Conservation (phyloP, 2,329 filamentous ascomycete species). For the Fusarium sp. region DNA sequence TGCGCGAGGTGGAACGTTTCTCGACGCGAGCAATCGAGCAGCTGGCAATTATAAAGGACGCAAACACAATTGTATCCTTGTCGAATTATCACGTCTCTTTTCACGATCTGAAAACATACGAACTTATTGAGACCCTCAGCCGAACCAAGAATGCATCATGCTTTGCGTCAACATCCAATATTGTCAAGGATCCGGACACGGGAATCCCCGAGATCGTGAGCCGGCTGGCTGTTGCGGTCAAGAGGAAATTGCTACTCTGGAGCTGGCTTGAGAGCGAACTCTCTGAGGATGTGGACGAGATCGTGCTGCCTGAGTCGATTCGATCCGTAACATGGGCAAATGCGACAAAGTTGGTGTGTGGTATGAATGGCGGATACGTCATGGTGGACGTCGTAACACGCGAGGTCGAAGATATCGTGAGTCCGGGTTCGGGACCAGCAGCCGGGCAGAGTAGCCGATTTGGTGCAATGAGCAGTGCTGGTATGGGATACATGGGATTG, state of each 20-base stretch:
- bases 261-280: slow-evolving; percentile 97
- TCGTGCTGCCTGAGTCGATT: slow-evolving; percentile 82
- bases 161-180: slow-evolving; percentile 95
- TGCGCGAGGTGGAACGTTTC: slow-evolving; percentile 95
- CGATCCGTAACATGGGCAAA: slow-evolving; percentile 92
- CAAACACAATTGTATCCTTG: slow-evolving; percentile 87
- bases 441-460: slow-evolving; percentile 76
- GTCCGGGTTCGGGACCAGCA: slow-evolving; percentile 74
- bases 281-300: slow-evolving; percentile 75
- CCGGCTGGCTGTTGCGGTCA: slow-evolving; percentile 89
- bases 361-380: slow-evolving; percentile 90
- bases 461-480: slow-evolving; percentile 81
- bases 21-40: slow-evolving; percentile 90
- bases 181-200: slow-evolving; percentile 86
- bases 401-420: slow-evolving; percentile 79
- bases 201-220: slow-evolving; percentile 94
- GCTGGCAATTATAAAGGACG: slow-evolving; percentile 94
- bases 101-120: slow-evolving; percentile 87
- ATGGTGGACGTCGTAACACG: slow-evolving; percentile 84
- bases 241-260: slow-evolving; percentile 89
- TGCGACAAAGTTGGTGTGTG: slow-evolving; percentile 85
- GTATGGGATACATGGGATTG: slow-evolving; percentile 97
- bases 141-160: slow-evolving; percentile 88
- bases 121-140: slow-evolving; percentile 78
- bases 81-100: slow-evolving; percentile 91